Percentiles rank a stretch among this genome's conserved stretches.
Evolutionary conservation across 305 asterid species (phyloP).

Genomic region (Plantago rigida): DNA sequence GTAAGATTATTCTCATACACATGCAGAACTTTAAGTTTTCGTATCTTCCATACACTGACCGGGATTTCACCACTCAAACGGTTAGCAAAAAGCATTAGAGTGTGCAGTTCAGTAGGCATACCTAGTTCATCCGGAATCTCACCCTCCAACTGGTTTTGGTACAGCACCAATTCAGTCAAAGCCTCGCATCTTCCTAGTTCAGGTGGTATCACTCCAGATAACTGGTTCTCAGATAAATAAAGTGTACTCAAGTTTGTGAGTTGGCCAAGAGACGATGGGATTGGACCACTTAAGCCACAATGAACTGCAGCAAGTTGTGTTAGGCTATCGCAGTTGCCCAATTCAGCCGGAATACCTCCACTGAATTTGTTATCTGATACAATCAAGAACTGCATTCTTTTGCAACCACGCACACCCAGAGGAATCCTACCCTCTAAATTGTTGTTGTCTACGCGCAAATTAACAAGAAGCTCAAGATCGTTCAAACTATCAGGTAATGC

Average conservation of each 20-base stretch:
- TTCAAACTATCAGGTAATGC: slow-evolving; percentile 48
- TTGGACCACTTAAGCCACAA: slow-evolving; percentile 54
- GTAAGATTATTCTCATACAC: slow-evolving; percentile 59
- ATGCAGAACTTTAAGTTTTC: slow-evolving; percentile 40
- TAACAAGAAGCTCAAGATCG: slow-evolving; percentile 42
- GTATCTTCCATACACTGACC: slow-evolving; percentile 54
- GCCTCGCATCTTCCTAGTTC: slow-evolving; percentile 63
- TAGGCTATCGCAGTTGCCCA: slow-evolving; percentile 57
- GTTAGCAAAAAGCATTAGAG: slow-evolving; percentile 47
- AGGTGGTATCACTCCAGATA: slow-evolving; percentile 66
- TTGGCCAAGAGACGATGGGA: slow-evolving; percentile 62
- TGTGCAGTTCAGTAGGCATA: slow-evolving; percentile 37
- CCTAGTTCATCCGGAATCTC: slow-evolving; percentile 63
- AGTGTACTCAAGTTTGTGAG: slow-evolving; percentile 41
- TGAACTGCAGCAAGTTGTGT: slow-evolving; percentile 37
- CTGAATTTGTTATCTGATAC: slow-evolving; percentile 46
- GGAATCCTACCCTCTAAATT: slow-evolving; percentile 47
- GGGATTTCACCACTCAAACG: slow-evolving; percentile 66
- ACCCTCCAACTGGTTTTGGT: slow-evolving; percentile 50
- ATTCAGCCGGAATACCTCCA: slow-evolving; percentile 46
- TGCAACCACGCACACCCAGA: slow-evolving; percentile 39
- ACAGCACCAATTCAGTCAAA: slow-evolving; percentile 48
- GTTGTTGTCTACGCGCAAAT: slow-evolving; percentile 44
- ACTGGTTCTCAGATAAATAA: slow-evolving; percentile 51
- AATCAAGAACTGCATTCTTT: slow-evolving; percentile 31